These are phyloP conservation scores for Chaetomium cochliodes DNA, from an alignment of 495 filamentous ascomycete genomes.

Conservation along the genomic window DNA sequence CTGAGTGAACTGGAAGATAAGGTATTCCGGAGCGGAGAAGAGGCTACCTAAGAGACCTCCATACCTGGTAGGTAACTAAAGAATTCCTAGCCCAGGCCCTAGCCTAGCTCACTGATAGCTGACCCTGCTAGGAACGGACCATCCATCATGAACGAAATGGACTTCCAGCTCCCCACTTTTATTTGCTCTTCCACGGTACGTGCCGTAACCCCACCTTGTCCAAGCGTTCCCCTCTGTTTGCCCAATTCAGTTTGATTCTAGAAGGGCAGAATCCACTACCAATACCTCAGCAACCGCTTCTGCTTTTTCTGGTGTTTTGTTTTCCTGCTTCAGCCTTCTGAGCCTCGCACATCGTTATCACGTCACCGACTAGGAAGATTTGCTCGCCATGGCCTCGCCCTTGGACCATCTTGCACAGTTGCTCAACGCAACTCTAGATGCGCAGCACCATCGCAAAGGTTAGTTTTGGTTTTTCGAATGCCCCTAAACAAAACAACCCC, in stretches of 20 bases:
- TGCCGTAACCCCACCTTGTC: slow-evolving; percentile 16
- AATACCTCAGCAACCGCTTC: slow-evolving; percentile 24
- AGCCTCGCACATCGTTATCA: slow-evolving; percentile 16
- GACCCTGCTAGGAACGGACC: too few species aligned
- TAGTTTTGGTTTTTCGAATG: slow-evolving; percentile 27
- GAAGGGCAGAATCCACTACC: slow-evolving; percentile 20
- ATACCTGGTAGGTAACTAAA: too few species aligned
- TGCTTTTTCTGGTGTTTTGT: slow-evolving; percentile 26
- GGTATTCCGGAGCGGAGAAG: too few species aligned
- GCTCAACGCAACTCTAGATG: slow-evolving; percentile 83
- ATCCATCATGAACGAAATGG: background rate
- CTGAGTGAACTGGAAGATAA: too few species aligned
- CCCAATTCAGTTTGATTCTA: slow-evolving; percentile 5
- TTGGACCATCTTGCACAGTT: slow-evolving; percentile 71
- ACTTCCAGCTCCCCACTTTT: slow-evolving; percentile 1
- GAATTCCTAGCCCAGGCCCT: too few species aligned
- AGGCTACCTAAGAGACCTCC: too few species aligned
- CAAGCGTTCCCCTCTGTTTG: slow-evolving; percentile 17
- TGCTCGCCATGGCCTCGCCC: slow-evolving; percentile 68
- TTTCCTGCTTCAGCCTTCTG: slow-evolving; percentile 16
- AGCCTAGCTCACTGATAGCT: too few species aligned
- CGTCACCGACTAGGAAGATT: background rate
- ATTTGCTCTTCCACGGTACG: background rate
- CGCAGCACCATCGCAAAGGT: slow-evolving; percentile 85
- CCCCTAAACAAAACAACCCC: slow-evolving; percentile 18